Evolutionary conservation across 1,284 basidiomycete species (phyloP).

Genomic region (Moesziomyces antarcticus): DNA sequence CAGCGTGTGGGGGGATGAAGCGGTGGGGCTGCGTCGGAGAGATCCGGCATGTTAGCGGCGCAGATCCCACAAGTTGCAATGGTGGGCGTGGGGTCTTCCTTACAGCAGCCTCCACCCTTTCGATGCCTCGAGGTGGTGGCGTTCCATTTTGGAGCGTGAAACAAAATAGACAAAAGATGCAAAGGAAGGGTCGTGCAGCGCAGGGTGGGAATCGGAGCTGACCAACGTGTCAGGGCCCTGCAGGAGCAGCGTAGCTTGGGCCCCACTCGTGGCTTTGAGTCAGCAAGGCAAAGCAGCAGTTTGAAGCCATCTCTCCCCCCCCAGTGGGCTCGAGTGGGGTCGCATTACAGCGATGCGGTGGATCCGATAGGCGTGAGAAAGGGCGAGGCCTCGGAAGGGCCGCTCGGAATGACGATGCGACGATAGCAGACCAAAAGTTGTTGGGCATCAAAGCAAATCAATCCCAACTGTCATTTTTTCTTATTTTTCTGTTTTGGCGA

Average conservation of each 20-base stretch:
- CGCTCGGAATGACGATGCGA: too few relatives aligned
- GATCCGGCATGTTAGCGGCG: not conserved
- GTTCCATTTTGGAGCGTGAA: slow-evolving; percentile 14
- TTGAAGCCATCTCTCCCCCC: too few relatives aligned
- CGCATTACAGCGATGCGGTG: not conserved
- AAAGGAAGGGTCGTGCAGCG: not conserved
- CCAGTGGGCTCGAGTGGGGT: too few relatives aligned
- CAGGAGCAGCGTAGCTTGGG: too few relatives aligned
- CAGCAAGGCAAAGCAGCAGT: too few relatives aligned
- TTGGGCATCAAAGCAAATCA: not conserved
- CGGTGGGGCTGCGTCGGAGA: too few relatives aligned
- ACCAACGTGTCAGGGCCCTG: too few relatives aligned
- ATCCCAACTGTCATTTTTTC: too few relatives aligned
- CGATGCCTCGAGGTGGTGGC: not conserved
- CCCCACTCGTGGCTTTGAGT: too few relatives aligned
- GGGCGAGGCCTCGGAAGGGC: not conserved
- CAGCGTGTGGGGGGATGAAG: too few relatives aligned
- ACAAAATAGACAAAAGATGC: not conserved
- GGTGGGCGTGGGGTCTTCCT: not conserved
- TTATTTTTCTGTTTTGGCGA: too few relatives aligned
- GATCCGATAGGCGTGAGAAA: not conserved
- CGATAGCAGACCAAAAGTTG: not conserved
- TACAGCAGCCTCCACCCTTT: slow-evolving; percentile 9
- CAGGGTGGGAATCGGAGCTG: too few relatives aligned
- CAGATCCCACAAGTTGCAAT: not conserved